These are phyloP conservation scores for Endocalyx cinctus DNA, from an alignment of 2,329 filamentous ascomycete species.

Conservation along the genomic window DNA sequence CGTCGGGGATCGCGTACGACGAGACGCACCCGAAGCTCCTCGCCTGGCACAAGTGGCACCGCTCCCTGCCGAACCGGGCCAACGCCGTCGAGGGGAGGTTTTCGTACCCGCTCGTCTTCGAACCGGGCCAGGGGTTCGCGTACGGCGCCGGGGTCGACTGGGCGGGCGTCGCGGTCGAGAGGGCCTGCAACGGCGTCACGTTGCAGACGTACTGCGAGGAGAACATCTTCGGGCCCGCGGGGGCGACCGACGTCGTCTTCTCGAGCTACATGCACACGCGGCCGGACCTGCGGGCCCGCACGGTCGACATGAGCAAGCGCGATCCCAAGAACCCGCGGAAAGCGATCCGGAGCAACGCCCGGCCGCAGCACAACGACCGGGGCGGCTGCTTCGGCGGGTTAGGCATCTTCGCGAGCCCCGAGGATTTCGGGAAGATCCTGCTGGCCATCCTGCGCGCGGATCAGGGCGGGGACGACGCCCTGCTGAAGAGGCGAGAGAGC, in stretches of 20 bases:
- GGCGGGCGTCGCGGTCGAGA: constrained; percentile 24
- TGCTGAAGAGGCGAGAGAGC: constrained; percentile 5
- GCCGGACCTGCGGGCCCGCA: constrained; percentile 9
- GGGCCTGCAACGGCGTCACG: constrained; percentile 8
- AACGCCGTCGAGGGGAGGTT: constrained; percentile 23
- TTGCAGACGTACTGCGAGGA: constrained; percentile 14
- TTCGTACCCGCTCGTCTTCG: constrained; percentile 34
- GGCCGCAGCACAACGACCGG: constrained; percentile 11
- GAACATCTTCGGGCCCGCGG: constrained; percentile 12
- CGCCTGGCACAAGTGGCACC: constrained; percentile 20
- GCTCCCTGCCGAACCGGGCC: constrained; percentile 16
- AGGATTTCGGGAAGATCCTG: constrained; percentile 14
- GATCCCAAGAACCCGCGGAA: constrained; percentile 9
- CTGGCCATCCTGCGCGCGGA: constrained; percentile 11
- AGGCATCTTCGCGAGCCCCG: constrained; percentile 13
- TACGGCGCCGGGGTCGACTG: constrained; percentile 41
- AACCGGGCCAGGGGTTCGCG: constrained; percentile 39
- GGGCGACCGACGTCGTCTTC: constrained; percentile 12
- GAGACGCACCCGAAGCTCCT: constrained; percentile 20
- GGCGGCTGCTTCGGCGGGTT: constrained; percentile 15
- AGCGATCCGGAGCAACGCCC: constrained; percentile 11
- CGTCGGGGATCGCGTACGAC: constrained; percentile 27
- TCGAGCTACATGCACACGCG: constrained; percentile 11
- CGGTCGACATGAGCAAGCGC: constrained; percentile 17
- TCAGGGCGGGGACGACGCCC: constrained; percentile 8